phyloP scores from a whole-genome alignment of 192 early-diverging fungal species.

The Oehlia diaphana region DNA sequence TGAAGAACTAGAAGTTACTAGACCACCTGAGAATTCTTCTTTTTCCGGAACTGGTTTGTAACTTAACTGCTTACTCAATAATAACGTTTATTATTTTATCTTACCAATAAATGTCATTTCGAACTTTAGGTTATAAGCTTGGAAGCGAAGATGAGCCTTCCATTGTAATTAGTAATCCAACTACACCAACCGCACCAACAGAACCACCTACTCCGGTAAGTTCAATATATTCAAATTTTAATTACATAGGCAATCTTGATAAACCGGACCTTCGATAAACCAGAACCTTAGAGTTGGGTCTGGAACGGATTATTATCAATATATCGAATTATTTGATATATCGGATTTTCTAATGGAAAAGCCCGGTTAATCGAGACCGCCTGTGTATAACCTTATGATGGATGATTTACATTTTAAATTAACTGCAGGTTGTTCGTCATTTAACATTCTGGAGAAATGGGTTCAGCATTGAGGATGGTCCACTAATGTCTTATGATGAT shows the following conservation, averaged over 20 bases:
- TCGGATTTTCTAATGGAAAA: too few relatives aligned
- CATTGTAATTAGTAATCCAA: background rate
- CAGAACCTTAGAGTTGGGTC: too few relatives aligned
- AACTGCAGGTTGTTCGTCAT: conserved; percentile 58
- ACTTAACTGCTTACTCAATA: background rate
- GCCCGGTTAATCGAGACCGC: too few relatives aligned
- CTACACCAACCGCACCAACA: background rate
- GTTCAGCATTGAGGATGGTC: conserved; percentile 94
- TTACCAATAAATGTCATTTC: background rate
- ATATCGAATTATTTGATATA: too few relatives aligned
- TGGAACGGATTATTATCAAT: too few relatives aligned
- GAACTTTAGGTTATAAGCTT: conserved; percentile 42
- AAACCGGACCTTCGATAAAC: too few relatives aligned
- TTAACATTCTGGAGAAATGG: conserved; percentile 97
- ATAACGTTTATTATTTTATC: background rate
- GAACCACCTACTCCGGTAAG: conserved; percentile 4
- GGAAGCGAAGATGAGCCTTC: conserved; percentile 58
- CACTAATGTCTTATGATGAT: conserved; percentile 81
- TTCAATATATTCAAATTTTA: conserved; percentile 16
- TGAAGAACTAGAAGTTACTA: conserved; percentile 34
- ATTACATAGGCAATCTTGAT: background rate
- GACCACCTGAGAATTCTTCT: conserved; percentile 27
- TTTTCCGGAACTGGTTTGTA: conserved; percentile 39
- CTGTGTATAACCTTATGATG: background rate
- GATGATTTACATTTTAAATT: background rate